These are phyloP conservation scores for Pleurotus djamor DNA, from an alignment of 768 basidiomycete genomes.

Conservation along the genomic window DNA sequence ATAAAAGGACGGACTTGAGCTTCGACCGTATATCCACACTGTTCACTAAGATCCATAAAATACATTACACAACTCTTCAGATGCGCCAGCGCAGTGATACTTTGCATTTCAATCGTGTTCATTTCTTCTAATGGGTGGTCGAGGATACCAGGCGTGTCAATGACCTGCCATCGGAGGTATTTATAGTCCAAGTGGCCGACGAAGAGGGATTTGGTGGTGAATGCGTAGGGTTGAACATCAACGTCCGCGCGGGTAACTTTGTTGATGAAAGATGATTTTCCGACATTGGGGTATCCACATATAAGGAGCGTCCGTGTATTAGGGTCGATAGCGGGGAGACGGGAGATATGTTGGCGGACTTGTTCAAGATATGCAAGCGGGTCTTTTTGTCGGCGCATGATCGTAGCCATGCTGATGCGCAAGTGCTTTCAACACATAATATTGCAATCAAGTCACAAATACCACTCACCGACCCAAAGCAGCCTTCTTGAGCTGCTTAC, in stretches of 20 bases:
- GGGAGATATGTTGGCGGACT: constrained; percentile 98
- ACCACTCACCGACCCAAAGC: constrained; percentile 90
- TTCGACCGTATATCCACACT: constrained; percentile 96
- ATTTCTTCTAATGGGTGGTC: constrained; percentile 99
- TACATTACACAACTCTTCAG: constrained; percentile 92
- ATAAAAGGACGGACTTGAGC: constrained; percentile 67
- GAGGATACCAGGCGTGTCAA: constrained; percentile 97
- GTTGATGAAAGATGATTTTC: constrained; percentile 99
- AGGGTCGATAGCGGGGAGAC: constrained; percentile 97
- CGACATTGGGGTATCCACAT: constrained; percentile 99
- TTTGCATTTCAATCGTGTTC: constrained; percentile 99
- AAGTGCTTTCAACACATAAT: not conserved
- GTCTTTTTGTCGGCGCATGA: constrained; percentile 99
- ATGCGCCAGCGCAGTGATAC: constrained; percentile 96
- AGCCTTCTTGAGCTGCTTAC: constrained; percentile 97
- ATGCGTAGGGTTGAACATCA: constrained; percentile 99
- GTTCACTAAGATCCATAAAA: constrained; percentile 99
- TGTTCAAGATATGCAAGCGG: constrained; percentile 98
- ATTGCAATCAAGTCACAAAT: not conserved
- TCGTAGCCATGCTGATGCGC: constrained; percentile 86
- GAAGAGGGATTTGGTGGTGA: constrained; percentile 98
- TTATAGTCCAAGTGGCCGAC: constrained; percentile 99
- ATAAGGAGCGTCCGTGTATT: constrained; percentile 97
- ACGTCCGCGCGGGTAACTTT: constrained; percentile 99
- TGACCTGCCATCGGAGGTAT: constrained; percentile 99